Conservation (phyloP, 192 early-diverging fungal genomes). For the Coemansia sp. region DNA sequence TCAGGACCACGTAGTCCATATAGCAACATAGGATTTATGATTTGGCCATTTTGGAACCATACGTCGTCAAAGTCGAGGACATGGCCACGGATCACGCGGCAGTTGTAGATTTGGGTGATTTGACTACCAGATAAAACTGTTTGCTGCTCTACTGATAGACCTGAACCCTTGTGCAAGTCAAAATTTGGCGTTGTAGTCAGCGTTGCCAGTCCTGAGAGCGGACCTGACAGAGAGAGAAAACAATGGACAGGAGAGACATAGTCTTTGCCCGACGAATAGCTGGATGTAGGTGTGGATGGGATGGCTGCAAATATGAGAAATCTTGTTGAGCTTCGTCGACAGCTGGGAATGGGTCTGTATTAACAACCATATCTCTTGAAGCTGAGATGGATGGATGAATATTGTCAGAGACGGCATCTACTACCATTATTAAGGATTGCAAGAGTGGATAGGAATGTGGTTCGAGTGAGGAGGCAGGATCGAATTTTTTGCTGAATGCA, state of each 20-base stretch:
- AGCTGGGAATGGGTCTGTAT: not conserved
- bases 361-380: not conserved
- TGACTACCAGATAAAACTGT: constrained; percentile 19
- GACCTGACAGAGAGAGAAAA: constrained; percentile 22
- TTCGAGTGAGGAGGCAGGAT: not conserved
- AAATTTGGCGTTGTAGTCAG: constrained; percentile 11
- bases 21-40: constrained; percentile 63
- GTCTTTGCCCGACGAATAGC: not conserved
- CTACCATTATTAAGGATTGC: not conserved
- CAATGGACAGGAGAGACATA: constrained; percentile 6
- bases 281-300: not conserved
- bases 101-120: constrained; percentile 68
- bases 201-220: constrained; percentile 20
- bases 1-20: constrained; percentile 64
- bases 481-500: not conserved
- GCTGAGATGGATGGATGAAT: not conserved
- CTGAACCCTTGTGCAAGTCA: not conserved
- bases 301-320: not conserved
- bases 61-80: constrained; percentile 63
- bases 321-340: not conserved
- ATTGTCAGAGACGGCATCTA: not conserved
- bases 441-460: not conserved
- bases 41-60: constrained; percentile 71
- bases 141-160: constrained; percentile 6
- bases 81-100: constrained; percentile 64